Conservation (phyloP, 257 asterid genomes). For the Fraxinus anomala region DNA sequence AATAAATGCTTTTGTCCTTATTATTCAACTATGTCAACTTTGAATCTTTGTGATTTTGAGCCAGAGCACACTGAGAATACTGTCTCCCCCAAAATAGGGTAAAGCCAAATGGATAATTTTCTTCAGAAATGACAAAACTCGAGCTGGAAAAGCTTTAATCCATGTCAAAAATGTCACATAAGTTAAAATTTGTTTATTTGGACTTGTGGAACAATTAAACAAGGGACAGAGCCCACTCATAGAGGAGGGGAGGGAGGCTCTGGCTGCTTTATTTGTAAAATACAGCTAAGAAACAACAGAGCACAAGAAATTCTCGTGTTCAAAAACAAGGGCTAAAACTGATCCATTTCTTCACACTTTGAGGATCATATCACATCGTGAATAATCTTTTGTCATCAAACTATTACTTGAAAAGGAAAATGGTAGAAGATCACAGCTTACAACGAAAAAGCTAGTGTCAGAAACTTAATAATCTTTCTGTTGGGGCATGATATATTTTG, state of each 20-base stretch:
- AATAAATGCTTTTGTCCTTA: not conserved
- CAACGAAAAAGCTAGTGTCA: not conserved
- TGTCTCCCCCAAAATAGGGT: not conserved
- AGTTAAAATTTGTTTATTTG: not conserved
- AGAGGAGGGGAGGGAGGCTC: not conserved
- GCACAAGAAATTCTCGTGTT: not conserved
- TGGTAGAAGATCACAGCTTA: not conserved
- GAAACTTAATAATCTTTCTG: not conserved
- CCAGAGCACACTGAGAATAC: not conserved
- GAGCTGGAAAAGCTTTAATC: not conserved
- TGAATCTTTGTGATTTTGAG: not conserved
- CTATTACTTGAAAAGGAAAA: not conserved
- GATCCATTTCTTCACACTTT: not conserved
- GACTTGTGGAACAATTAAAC: not conserved
- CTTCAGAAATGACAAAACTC: slow-evolving; percentile 7
- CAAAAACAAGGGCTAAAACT: not conserved
- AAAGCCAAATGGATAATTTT: not conserved
- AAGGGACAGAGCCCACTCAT: not conserved
- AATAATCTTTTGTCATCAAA: not conserved
- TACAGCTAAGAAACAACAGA: not conserved
- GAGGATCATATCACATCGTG: not conserved
- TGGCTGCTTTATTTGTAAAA: not conserved
- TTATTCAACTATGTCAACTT: not conserved
- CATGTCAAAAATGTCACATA: not conserved
- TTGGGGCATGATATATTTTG: not conserved